Evolutionary conservation across 2,329 filamentous ascomycete species (phyloP).

Genomic region (Talaromyces atroroseus): DNA sequence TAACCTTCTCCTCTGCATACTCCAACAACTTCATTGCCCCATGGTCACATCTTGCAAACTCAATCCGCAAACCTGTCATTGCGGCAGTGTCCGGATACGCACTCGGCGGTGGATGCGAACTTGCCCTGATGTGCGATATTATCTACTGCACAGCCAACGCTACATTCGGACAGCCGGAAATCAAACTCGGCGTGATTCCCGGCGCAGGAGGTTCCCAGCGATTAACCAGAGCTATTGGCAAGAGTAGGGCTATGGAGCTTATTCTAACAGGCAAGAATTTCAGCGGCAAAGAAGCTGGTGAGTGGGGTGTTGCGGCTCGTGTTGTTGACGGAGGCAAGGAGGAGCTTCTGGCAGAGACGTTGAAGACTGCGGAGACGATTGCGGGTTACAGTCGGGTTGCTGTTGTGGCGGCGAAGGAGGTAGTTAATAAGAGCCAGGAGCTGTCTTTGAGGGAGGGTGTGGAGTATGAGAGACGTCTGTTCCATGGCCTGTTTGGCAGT

Average conservation of each 20-base stretch:
- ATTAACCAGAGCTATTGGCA: slow-evolving; percentile 74
- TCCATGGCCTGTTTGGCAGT: slow-evolving; percentile 89
- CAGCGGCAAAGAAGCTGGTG: slow-evolving; percentile 73
- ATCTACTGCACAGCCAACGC: slow-evolving; percentile 81
- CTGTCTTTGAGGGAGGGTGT: slow-evolving; percentile 80
- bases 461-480: slow-evolving; percentile 88
- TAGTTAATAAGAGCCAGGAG: slow-evolving; percentile 99
- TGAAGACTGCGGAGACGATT: slow-evolving; percentile 84
- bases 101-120: slow-evolving; percentile 89
- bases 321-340: slow-evolving; percentile 71
- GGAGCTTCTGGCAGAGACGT: slow-evolving; percentile 71
- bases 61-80: slow-evolving; percentile 89
- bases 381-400: slow-evolving; percentile 82
- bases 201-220: slow-evolving; percentile 89
- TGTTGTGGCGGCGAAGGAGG: slow-evolving; percentile 86
- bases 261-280: slow-evolving; percentile 83
- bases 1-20: slow-evolving; percentile 85
- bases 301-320: slow-evolving; percentile 85
- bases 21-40: slow-evolving; percentile 87
- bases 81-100: slow-evolving; percentile 92
- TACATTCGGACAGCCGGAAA: slow-evolving; percentile 94
- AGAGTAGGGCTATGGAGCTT: slow-evolving; percentile 84
- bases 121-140: slow-evolving; percentile 96
- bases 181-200: slow-evolving; percentile 89
- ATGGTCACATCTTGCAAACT: slow-evolving; percentile 80